Evolutionary conservation across 306 rosid genomes (phyloP), one percentile per base, ranked within the genome.

Genomic region (Casuarina glauca): DNA sequence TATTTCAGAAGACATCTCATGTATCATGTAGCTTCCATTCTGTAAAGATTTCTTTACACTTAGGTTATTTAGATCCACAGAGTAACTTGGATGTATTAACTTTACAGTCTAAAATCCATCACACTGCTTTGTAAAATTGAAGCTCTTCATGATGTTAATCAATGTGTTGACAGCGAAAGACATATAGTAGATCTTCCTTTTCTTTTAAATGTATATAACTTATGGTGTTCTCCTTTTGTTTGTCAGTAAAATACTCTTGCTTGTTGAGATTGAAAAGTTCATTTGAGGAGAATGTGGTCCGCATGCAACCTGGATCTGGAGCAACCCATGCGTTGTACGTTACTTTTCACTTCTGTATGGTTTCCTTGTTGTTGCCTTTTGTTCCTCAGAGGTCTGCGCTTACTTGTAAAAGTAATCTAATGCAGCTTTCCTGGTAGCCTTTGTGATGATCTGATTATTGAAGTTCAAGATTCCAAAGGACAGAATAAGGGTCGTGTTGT

Each of bases 181-280:
- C 35, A n/a, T 6, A 58, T 58, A 58, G 35, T 58, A 19, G 64
- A 26, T 58, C 41, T 58, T 32, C 64, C 64, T 58, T 58, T 10
- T 32, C 26, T 58, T 58, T 3, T 48, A 8, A 10, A 58, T 32
- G 39, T 26, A 58, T 58, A 10, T 58, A 3, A 58, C 64, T 26
- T 58, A 58, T 20, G 64, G 32, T 58, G 64, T 20, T 9, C 15
- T 20, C 51, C 9, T 48, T 58, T 35, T 72, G 78, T 69, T 26
- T 76, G n/a, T 44, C 84, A 82, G 86, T 79, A 74, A 76, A 72
- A 62, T 82, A 76, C 64, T 57, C 81, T 61, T 85, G 84, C 75
- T 67, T 52, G 67, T 54, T 82, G 42, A 82, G 78, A 74, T 51
- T 85, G 82, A 85, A 71, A 58, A 82, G 84, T 74, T 85, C 84